Base-by-base conservation (phyloP, 2,329 filamentous ascomycete species). In the Talaromyces sp. region DNA sequence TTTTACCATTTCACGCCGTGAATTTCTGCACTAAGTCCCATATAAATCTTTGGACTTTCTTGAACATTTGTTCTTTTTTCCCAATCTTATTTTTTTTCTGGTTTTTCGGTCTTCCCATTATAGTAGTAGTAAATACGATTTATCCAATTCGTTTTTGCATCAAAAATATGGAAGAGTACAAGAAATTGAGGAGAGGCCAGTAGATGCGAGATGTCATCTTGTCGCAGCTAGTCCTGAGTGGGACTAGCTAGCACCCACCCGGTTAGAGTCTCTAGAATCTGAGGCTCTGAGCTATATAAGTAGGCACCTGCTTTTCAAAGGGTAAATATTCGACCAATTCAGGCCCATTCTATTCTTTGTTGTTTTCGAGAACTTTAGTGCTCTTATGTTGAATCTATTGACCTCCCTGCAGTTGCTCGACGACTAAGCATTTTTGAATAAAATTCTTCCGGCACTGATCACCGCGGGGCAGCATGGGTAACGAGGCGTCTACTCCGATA, bases 401-500 rank as follows among this genome's bases (percentile, higher is more conserved):
- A 7, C 27, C 52, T 15, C 2, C 0, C n/a, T 37, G 33, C 52
- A 56, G 7, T 22, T 37, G 33, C 33, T 56, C 11, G 52, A 37
- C 33, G 2, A 22, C n/a, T 25, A 22, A 22, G 33, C 11, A 11
- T 54, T 19, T 56, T 22, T 5, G n/a, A 37, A 56, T 22, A 22
- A 3, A 22, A 37, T 11, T 37, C 39, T 37, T 25, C 6, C 19
- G 31, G 33, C 33, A 37, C 31, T 39, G 11, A 39, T 56, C 31
- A 33, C 50, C 19, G 52, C 33, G n/a, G 52, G 35, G 35, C 56
- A 67, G 63, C 62, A 97, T 97, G 94, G 93, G 93, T 66, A 92
- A 97, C 77, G 92, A 96, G 74, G 84, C 88, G 69, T 96, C 91
- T 27, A 83, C 81, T 37, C 80, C 85, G 62, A 77, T 93, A 68